Evolutionary conservation across 768 basidiomycete genomes (phyloP).

Genomic region (Dentipellis sp.): DNA sequence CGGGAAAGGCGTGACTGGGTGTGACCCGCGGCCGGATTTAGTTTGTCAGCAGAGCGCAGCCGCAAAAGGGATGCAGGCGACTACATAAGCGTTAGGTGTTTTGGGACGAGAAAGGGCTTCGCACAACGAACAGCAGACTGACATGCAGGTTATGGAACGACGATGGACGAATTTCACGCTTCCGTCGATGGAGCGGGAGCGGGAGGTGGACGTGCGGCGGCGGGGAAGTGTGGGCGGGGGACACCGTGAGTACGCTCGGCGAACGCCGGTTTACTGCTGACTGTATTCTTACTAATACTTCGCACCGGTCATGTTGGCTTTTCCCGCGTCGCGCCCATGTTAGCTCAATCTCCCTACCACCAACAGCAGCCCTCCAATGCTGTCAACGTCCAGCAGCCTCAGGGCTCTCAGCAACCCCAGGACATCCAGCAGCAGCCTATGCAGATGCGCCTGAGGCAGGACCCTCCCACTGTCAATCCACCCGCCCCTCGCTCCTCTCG

Average conservation of each 20-base stretch:
- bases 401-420: slow-evolving; percentile 13
- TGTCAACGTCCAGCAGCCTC: slow-evolving; percentile 4
- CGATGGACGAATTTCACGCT: neutral
- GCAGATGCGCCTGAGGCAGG: slow-evolving; percentile 55
- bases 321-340: slow-evolving; percentile 21
- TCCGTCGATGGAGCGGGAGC: neutral
- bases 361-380: slow-evolving; percentile 17
- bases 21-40: neutral
- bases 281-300: slow-evolving; percentile 26
- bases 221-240: neutral
- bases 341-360: slow-evolving; percentile 22
- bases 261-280: slow-evolving; percentile 10
- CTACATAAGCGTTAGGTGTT: neutral
- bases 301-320: slow-evolving; percentile 13
- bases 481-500: slow-evolving; percentile 38
- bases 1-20: neutral
- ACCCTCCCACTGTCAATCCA: slow-evolving; percentile 28
- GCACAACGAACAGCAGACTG: no score
- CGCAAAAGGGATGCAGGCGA: neutral
- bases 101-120: no score
- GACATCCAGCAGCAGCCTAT: slow-evolving; percentile 13
- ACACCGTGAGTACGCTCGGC: slow-evolving; percentile 15
- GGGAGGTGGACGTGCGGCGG: neutral
- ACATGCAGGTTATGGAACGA: neutral
- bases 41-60: neutral